Evolutionary conservation across 352 stramenopile species (phyloP).

Genomic region (Pythium dissimile): DNA sequence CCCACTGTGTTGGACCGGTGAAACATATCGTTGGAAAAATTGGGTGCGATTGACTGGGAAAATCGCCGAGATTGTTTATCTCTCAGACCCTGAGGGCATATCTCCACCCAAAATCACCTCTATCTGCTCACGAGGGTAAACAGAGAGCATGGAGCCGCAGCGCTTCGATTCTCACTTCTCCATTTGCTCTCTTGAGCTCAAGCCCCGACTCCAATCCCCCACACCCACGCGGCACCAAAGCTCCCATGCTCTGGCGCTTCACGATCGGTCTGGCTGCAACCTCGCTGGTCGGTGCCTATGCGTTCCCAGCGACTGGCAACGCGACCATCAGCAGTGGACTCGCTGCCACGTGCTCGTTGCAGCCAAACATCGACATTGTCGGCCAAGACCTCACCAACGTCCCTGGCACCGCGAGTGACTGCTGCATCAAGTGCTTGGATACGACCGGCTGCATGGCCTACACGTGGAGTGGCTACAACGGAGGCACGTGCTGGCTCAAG

Average conservation of each 20-base stretch:
- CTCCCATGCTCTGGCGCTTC: neutral
- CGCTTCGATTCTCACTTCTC: no score
- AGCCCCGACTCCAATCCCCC: no score
- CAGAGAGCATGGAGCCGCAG: no score
- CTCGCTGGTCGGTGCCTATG: neutral
- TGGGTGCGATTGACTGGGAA: no score
- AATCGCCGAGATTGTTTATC: no score
- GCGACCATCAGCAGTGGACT: neutral
- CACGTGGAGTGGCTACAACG: constrained; percentile 43
- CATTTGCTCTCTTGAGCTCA: no score
- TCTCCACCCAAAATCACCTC: no score
- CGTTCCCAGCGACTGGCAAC: neutral
- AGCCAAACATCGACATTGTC: neutral
- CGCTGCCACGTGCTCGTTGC: neutral
- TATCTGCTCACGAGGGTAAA: no score
- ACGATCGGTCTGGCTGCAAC: neutral
- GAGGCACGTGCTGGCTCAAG: constrained; percentile 47
- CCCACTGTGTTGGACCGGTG: no score
- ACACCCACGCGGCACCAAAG: no score
- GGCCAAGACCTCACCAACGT: constrained; percentile 3
- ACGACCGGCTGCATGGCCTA: constrained; percentile 9
- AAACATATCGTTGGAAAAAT: no score
- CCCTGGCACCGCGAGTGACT: neutral
- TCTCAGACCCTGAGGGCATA: no score
- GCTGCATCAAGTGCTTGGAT: neutral